A percentile compares a stretch with the other conserved stretches of the same genome.
phyloP scores from a whole-genome alignment of 2,329 filamentous ascomycete genomes.

The Coniochaeta hoffmannii region DNA sequence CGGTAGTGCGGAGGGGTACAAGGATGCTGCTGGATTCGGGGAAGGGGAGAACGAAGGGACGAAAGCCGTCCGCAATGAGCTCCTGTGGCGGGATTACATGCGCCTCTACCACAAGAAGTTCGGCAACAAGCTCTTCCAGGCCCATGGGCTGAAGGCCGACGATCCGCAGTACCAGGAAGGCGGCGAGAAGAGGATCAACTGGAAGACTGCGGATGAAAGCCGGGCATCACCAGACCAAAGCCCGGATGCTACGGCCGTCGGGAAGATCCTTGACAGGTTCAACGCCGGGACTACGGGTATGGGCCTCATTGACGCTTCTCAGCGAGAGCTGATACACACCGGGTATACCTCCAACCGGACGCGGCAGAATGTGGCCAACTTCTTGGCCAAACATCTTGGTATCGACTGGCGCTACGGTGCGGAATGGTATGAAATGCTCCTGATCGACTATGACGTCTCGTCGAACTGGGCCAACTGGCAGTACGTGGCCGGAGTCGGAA shows the following conservation, averaged over 20 bases:
- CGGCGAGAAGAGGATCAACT: slow-evolving; percentile 27
- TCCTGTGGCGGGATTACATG: slow-evolving; percentile 79
- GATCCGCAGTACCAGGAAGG: slow-evolving; percentile 38
- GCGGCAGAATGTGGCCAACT: slow-evolving; percentile 69
- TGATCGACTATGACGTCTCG: slow-evolving; percentile 69
- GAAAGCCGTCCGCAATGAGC: slow-evolving; percentile 60
- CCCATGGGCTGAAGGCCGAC: slow-evolving; percentile 53
- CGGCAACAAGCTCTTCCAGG: slow-evolving; percentile 52
- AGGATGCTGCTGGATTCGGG: slow-evolving; percentile 49
- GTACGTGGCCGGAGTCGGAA: slow-evolving; percentile 72
- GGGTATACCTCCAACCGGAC: slow-evolving; percentile 74
- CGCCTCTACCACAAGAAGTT: slow-evolving; percentile 68
- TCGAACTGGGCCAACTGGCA: slow-evolving; percentile 83
- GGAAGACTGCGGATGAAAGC: slow-evolving; percentile 36
- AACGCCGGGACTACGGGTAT: slow-evolving; percentile 64
- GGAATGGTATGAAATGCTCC: slow-evolving; percentile 72
- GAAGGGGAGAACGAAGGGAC: slow-evolving; percentile 68
- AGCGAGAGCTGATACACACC: slow-evolving; percentile 66
- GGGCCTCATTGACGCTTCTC: slow-evolving; percentile 69
- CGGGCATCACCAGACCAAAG: slow-evolving; percentile 26
- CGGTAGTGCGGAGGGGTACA: slow-evolving; percentile 36
- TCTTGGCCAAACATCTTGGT: slow-evolving; percentile 62
- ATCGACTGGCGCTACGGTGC: slow-evolving; percentile 77
- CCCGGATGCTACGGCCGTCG: slow-evolving; percentile 34
- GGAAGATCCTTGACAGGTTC: slow-evolving; percentile 48